phyloP scores from a whole-genome alignment of 139 green algal species.

The Chlamydomonas incerta region DNA sequence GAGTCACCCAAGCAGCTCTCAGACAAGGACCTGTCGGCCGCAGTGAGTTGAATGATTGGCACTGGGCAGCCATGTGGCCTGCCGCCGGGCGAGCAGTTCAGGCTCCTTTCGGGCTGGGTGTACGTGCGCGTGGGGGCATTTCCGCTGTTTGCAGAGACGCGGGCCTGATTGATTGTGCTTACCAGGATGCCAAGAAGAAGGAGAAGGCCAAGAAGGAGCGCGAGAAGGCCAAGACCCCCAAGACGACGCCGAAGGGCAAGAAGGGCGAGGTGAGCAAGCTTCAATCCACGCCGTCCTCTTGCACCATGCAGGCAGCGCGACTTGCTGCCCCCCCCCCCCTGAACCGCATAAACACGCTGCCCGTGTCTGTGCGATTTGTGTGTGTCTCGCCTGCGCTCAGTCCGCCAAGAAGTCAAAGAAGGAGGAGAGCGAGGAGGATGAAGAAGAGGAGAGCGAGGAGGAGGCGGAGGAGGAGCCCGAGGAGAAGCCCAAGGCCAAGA shows the following conservation, averaged over 20 bases:
- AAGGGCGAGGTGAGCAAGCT: neutral
- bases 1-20: constrained; percentile 60
- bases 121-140: too few species aligned
- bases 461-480: constrained; percentile 43
- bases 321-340: too few species aligned
- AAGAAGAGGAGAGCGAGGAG: constrained; percentile 1
- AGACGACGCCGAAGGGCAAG: neutral
- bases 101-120: neutral
- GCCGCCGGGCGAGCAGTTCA: too few species aligned
- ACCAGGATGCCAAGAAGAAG: constrained; percentile 67
- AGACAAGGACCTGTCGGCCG: constrained; percentile 71
- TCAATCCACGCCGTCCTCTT: too few species aligned
- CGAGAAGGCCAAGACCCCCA: constrained; percentile 50
- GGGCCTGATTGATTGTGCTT: too few species aligned
- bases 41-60: constrained; percentile 47
- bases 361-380: neutral
- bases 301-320: too few species aligned
- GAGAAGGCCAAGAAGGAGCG: constrained; percentile 65
- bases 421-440: constrained; percentile 15
- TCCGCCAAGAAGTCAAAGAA: constrained; percentile 1
- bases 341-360: neutral
- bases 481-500: constrained; percentile 40
- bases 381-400: neutral
- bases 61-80: neutral
- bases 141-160: too few species aligned